phyloP scores from a whole-genome alignment of 352 stramenopile genomes.

The Peronospora destructor region DNA sequence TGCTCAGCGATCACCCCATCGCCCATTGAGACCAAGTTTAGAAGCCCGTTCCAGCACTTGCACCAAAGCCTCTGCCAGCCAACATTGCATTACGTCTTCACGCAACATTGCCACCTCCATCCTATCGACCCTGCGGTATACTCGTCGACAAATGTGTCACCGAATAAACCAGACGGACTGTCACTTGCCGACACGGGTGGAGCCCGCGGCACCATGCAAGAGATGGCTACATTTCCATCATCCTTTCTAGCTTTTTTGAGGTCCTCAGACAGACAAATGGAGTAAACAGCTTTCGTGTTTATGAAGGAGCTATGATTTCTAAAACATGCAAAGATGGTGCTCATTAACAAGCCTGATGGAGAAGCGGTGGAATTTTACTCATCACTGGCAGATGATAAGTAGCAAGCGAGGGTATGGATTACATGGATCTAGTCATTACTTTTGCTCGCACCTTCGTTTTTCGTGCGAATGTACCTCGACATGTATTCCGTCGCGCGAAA shows the following conservation, averaged over 20 bases:
- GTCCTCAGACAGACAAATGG: too few species aligned
- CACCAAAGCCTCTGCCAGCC: conserved; percentile 32
- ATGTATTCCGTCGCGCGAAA: conserved; percentile 81
- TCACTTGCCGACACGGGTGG: conserved; percentile 23
- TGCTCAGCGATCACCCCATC: conserved; percentile 3
- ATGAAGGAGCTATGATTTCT: too few species aligned
- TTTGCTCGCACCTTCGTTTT: conserved; percentile 35
- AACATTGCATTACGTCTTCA: conserved; percentile 34
- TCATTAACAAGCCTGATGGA: too few species aligned
- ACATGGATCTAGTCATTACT: background rate
- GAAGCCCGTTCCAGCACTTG: conserved; percentile 29
- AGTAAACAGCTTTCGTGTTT: too few species aligned
- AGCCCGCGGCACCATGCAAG: conserved; percentile 2
- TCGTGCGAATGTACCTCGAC: conserved; percentile 72
- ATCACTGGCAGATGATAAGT: too few species aligned
- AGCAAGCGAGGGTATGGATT: too few species aligned
- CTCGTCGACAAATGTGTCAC: conserved; percentile 6
- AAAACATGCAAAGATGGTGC: too few species aligned
- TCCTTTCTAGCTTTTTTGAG: background rate
- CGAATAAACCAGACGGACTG: conserved; percentile 5
- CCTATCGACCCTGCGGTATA: conserved; percentile 7
- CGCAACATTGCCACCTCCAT: conserved; percentile 25
- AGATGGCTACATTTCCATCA: conserved; percentile 28
- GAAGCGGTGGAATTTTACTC: too few species aligned
- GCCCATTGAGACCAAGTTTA: conserved; percentile 25